Evolutionary conservation across 2,329 filamentous ascomycete species (phyloP), one percentile per base, ranked within the genome.

Genomic region (Macroventuria anomochaeta): DNA sequence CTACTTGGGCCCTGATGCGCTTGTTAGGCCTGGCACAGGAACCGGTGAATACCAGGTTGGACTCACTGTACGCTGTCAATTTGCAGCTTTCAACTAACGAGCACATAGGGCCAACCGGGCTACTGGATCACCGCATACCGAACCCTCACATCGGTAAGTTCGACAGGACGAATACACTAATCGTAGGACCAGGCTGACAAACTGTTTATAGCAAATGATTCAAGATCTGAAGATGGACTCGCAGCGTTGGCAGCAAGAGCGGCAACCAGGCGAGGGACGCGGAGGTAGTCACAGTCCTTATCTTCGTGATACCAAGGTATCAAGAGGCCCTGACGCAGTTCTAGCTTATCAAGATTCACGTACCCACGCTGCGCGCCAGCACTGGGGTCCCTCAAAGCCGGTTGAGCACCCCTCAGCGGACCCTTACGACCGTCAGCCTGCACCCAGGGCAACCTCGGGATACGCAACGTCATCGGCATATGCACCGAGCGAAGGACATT

Each of bases 51-150:
- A 78, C 64, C 72, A 78, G 71, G 77, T 80, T 63, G 71, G 74
- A 61, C 55, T 36, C 63, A 59, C 57, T 52, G 23, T 34, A 49
- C 21, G 26, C 42, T 44, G 44, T 48, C 23, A n/a, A 33, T 32
- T 13, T 38, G 29, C 48, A 41, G 41, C 56, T 47, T 15, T 26
- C 12, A 44, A 56, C 63, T 69, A 55, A 68, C 63, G 52, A 40
- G 13, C 15, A 37, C 17, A 25, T 46, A 73, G 77, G 77, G 78
- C 63, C 73, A 77, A 54, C 62, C 73, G 42, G 79, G 79, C 53
- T 81, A 79, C 72, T 80, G 77, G 78, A 80, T 81, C 61, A 79
- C 78, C 47, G 79, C 79, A 29, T 81, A 80, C 66, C 76, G 79
- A 34, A 81, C 78, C 40, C 70, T 81, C 48, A 81, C 79, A 37